Conservation (phyloP, 192 early-diverging fungal genomes). For the Coemansia sp. region DNA sequence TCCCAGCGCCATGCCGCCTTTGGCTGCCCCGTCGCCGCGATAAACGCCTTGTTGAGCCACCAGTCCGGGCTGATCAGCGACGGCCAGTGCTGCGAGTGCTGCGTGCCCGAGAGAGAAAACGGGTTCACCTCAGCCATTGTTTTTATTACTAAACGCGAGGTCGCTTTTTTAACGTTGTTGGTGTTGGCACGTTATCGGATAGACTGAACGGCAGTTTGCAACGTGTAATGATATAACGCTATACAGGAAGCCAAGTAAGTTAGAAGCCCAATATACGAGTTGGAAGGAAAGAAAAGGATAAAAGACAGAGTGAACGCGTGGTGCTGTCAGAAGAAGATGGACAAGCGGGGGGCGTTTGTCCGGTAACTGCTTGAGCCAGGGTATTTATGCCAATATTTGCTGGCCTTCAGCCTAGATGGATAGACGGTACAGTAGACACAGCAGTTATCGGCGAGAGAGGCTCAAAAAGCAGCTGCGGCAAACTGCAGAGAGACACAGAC, state of each 20-base stretch:
- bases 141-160: background rate
- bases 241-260: background rate
- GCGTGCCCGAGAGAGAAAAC: conserved; percentile 51
- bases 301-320: background rate
- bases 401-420: background rate
- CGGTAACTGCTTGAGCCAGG: background rate
- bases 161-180: background rate
- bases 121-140: conserved; percentile 45
- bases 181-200: background rate
- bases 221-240: too few species aligned
- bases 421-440: background rate
- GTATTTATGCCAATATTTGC: background rate
- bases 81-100: conserved; percentile 54
- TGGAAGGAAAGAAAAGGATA: background rate
- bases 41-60: conserved; percentile 53
- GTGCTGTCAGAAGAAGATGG: background rate
- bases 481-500: background rate
- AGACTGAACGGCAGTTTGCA: too few species aligned
- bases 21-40: conserved; percentile 45
- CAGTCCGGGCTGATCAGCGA: conserved; percentile 54
- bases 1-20: conserved; percentile 54
- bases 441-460: background rate
- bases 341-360: background rate
- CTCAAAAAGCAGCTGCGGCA: background rate
- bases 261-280: conserved; percentile 3